Base-by-base conservation (phyloP, 2,329 filamentous ascomycete species). In the Drechslerella dactyloides region DNA sequence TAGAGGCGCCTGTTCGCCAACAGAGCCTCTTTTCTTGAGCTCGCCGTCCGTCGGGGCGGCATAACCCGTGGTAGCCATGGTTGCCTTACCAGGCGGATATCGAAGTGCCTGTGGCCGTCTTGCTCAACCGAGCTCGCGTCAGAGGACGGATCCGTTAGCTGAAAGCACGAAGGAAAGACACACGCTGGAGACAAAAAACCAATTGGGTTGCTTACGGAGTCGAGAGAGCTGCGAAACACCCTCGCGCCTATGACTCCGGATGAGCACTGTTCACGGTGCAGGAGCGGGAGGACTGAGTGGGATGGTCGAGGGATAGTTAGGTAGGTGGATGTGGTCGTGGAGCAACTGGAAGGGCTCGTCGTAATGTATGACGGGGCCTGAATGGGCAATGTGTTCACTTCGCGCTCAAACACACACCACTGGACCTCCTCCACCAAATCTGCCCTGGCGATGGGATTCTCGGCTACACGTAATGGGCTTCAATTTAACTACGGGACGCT, bases 361-460 rank as follows among this genome's bases (percentile, higher is more conserved):
- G 62, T 51, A 73, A 69, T 1, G 73, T 70, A 21, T 59, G 73
- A 65, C 72, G 74, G 19, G 74, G 70, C 35, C 51, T 61, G 64
- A 60, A 60, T 40, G 58, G 64, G 66, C 66, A 70, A 70, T 70
- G 58, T 70, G 66, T 63, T 70, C 66, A 70, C 66, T 70, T 70
- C 66, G 54, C 53, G 54, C 55, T 33, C 27, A 33, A 33, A 60
- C 63, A 57, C 54, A 57, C 55, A 66, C n/a, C n/a, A n/a, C n/a
- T n/a, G n/a, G n/a, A n/a, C 60, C 51, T 42, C 40, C 40, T 46
- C 37, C 35, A 55, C 44, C 24, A 30, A 44, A 33, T 33, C 27
- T 44, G 50, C 62, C 63, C 56, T 68, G 56, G 50, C 56, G 63
- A 68, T 68, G 56, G 11, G 11, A 51, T 11, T 23, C 11, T 23